Conservation (phyloP, 768 basidiomycete species). For the Phaeotremella fagi region DNA sequence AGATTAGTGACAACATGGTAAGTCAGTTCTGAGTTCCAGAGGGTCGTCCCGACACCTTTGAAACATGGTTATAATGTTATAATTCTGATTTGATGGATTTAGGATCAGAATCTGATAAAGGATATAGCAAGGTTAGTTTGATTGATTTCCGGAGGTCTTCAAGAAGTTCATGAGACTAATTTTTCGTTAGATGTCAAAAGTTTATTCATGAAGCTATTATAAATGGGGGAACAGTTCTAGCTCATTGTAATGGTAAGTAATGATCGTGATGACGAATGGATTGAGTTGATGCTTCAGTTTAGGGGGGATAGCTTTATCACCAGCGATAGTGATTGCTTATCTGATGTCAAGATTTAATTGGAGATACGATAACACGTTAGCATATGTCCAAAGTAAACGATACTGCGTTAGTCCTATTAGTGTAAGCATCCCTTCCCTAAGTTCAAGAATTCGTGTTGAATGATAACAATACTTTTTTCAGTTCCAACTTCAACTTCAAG, state of each 20-base stretch:
- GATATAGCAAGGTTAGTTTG: slow-evolving; percentile 33
- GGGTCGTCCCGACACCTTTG: too few species aligned
- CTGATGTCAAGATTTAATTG: slow-evolving; percentile 42
- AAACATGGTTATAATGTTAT: too few species aligned
- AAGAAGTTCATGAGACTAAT: not conserved
- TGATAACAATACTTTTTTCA: too few species aligned
- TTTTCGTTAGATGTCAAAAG: slow-evolving; percentile 8
- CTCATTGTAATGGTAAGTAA: slow-evolving; percentile 45
- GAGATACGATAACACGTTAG: slow-evolving; percentile 35
- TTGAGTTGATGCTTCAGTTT: not conserved
- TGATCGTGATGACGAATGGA: not conserved
- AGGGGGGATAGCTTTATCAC: slow-evolving; percentile 47
- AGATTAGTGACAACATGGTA: slow-evolving; percentile 47
- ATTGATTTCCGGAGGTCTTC: not conserved
- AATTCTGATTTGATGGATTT: too few species aligned
- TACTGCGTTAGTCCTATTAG: slow-evolving; percentile 47
- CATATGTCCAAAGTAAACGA: slow-evolving; percentile 42
- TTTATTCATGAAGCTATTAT: slow-evolving; percentile 44
- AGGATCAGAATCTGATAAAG: slow-evolving; percentile 47
- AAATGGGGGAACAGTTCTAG: slow-evolving; percentile 41
- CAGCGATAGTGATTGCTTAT: slow-evolving; percentile 47
- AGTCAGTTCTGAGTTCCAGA: slow-evolving; percentile 11
- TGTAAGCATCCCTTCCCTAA: slow-evolving; percentile 32
- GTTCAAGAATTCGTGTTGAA: too few species aligned
- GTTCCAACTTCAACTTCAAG: slow-evolving; percentile 37